Percentiles rank a stretch among this genome's conserved stretches.
These are phyloP conservation scores for Pyricularia sp. DNA, from an alignment of 2,329 filamentous ascomycete species.

Conservation along the genomic window DNA sequence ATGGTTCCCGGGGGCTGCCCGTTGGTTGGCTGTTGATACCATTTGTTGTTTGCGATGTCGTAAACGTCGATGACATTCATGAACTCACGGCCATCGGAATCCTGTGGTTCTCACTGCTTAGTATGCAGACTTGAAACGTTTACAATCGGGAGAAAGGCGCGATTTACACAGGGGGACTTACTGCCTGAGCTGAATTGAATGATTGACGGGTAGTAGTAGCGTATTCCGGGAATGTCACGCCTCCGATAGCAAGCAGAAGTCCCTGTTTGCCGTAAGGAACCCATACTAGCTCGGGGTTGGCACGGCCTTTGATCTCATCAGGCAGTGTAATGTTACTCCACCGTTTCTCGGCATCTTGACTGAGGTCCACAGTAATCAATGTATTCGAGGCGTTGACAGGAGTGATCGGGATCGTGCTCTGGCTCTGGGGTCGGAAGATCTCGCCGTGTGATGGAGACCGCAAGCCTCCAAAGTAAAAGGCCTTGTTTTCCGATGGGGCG, in stretches of 20 bases:
- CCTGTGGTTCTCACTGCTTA: conserved; percentile 23
- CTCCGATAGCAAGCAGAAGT: conserved; percentile 68
- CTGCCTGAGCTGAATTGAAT: conserved; percentile 25
- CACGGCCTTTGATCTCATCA: conserved; percentile 38
- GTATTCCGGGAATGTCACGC: conserved; percentile 55
- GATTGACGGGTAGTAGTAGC: conserved; percentile 17
- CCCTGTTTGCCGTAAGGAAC: conserved; percentile 70
- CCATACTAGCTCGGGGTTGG: conserved; percentile 60
- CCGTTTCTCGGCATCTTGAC: conserved; percentile 32
- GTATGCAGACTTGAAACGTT: neutral
- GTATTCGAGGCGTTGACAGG: conserved; percentile 40
- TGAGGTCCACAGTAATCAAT: conserved; percentile 54
- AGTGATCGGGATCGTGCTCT: conserved; percentile 20
- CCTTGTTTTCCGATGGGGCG: conserved; percentile 60
- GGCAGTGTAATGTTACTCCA: conserved; percentile 52
- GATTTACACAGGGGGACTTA: conserved; percentile 18
- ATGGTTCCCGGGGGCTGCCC: conserved; percentile 46
- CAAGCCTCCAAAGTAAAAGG: conserved; percentile 63
- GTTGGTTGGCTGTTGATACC: conserved; percentile 60
- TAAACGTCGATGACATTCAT: conserved; percentile 60
- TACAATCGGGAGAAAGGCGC: neutral
- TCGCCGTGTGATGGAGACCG: conserved; percentile 38
- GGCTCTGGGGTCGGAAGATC: conserved; percentile 28
- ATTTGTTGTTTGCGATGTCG: conserved; percentile 58
- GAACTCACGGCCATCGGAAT: conserved; percentile 59